Evolutionary conservation across 2,329 filamentous ascomycete genomes (phyloP), one percentile per base, ranked within the genome.

Genomic region (Pestalotiopsis sp.): DNA sequence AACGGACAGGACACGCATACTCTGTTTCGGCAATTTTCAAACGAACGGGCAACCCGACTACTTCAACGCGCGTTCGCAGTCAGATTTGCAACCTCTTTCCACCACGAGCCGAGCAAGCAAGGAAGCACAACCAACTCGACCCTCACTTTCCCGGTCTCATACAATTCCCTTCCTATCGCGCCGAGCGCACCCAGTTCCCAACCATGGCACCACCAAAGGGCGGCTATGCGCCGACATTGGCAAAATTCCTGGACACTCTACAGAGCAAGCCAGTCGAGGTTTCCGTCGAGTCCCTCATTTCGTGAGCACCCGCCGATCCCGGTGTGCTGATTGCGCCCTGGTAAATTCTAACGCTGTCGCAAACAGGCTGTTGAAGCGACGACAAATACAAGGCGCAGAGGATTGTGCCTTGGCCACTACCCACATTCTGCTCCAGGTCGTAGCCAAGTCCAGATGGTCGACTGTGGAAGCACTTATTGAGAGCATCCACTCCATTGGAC

Each of bases 341-440:
- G 45, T n/a, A 20, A 61, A 39, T n/a, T 57, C 69, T 69, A 65
- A 69, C 65, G 20, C 25, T 25, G 23, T 61, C 59, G n/a, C n/a
- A 38, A 45, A 71, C 69, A 96, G 94, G 66, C 90, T 98, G 23
- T 88, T 99, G 72, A 98, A 97, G 81, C 88, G 95, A 78, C 88
- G 95, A 75, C 95, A 98, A 78, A 97, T 99, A 76, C 90, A 89
- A 71, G 94, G 94, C 73, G 94, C 95, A 61, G 90, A 96, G 80
- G 90, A 93, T 79, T 98, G 95, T 82, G 96, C 96, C 68, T 90
- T 96, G 69, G 95, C 95, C 70, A 98, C 95, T 2, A 93, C 95
- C 25, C 92, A 97, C 75, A 90, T 98, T 36, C 90, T 99, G 58
- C 89, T 94, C 65, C 92, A 94, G 70, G 93, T 98, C 25, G 93